Conservation (phyloP, 2,329 filamentous ascomycete species). For the Ambrosiella cleistominuta region DNA sequence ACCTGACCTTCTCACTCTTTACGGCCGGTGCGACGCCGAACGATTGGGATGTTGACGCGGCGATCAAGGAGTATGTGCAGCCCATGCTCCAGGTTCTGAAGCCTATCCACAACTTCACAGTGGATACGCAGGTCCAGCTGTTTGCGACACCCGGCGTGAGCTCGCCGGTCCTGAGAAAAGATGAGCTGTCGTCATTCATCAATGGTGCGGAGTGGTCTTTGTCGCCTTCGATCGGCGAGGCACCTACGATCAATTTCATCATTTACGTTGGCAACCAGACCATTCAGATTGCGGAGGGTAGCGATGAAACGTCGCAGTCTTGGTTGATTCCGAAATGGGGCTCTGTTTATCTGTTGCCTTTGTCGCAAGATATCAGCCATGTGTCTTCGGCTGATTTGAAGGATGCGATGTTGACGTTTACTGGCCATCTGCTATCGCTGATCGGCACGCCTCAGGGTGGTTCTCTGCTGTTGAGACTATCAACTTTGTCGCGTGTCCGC, state of each 20-base stretch:
- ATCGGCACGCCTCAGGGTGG: slow-evolving; percentile 70
- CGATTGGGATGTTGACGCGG: slow-evolving; percentile 77
- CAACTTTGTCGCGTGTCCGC: slow-evolving; percentile 69
- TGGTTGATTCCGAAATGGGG: slow-evolving; percentile 98
- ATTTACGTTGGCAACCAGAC: slow-evolving; percentile 72
- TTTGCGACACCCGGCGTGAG: slow-evolving; percentile 59
- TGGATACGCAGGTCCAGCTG: slow-evolving; percentile 89
- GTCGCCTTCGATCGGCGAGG: slow-evolving; percentile 79
- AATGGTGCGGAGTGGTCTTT: slow-evolving; percentile 97
- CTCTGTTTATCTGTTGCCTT: slow-evolving; percentile 41
- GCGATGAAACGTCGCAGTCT: slow-evolving; percentile 32
- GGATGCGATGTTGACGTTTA: slow-evolving; percentile 75
- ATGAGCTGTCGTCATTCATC: slow-evolving; percentile 84
- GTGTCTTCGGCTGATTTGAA: slow-evolving; percentile 51
- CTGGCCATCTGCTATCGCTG: slow-evolving; percentile 72
- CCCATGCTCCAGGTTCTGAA: slow-evolving; percentile 66
- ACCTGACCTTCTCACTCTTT: slow-evolving; percentile 90
- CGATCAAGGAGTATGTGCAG: slow-evolving; percentile 62
- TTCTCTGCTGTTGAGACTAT: slow-evolving; percentile 69
- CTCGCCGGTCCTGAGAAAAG: slow-evolving; percentile 52
- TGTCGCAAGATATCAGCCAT: slow-evolving; percentile 24
- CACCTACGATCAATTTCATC: slow-evolving; percentile 91
- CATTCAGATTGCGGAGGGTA: slow-evolving; percentile 32
- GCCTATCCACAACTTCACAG: slow-evolving; percentile 82
- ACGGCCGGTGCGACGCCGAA: slow-evolving; percentile 62